Conservation (phyloP, 768 basidiomycete genomes). For the Tricholomella constricta region DNA sequence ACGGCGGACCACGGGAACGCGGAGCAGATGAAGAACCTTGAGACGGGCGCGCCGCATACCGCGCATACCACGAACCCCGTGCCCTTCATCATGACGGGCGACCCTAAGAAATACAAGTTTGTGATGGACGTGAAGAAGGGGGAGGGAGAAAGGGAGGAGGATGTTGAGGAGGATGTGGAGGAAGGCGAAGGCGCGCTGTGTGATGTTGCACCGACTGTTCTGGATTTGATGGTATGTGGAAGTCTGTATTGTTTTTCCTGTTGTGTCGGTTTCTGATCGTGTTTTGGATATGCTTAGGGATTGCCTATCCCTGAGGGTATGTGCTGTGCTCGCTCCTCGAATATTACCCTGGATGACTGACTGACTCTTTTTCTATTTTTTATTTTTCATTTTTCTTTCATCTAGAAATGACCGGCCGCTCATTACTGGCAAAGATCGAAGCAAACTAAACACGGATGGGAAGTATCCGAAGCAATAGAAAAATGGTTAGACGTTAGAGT, state of each 20-base stretch:
- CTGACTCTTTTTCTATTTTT: too few species aligned
- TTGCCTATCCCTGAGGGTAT: slow-evolving; percentile 69
- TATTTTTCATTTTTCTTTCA: too few species aligned
- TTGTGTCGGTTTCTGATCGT: not conserved
- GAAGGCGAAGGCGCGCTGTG: slow-evolving; percentile 77
- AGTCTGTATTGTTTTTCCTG: not conserved
- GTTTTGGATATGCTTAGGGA: slow-evolving; percentile 36
- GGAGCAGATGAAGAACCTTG: slow-evolving; percentile 87
- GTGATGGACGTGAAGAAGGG: slow-evolving; percentile 48
- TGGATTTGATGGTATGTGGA: slow-evolving; percentile 64
- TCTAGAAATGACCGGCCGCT: slow-evolving; percentile 62
- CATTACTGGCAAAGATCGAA: slow-evolving; percentile 41
- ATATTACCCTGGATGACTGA: too few species aligned
- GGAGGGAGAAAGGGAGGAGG: slow-evolving; percentile 44
- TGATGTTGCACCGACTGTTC: slow-evolving; percentile 88
- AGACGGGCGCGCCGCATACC: slow-evolving; percentile 87
- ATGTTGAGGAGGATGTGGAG: slow-evolving; percentile 56
- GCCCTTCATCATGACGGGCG: slow-evolving; percentile 86
- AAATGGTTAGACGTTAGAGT: too few species aligned
- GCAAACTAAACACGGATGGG: too few species aligned
- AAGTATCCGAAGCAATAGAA: too few species aligned
- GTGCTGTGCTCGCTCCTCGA: slow-evolving; percentile 15
- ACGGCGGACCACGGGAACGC: slow-evolving; percentile 97
- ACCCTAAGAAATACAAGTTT: slow-evolving; percentile 56
- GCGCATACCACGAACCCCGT: slow-evolving; percentile 91